phyloP scores from a whole-genome alignment of 2,329 filamentous ascomycete species.

The Fusarium goolgardi region DNA sequence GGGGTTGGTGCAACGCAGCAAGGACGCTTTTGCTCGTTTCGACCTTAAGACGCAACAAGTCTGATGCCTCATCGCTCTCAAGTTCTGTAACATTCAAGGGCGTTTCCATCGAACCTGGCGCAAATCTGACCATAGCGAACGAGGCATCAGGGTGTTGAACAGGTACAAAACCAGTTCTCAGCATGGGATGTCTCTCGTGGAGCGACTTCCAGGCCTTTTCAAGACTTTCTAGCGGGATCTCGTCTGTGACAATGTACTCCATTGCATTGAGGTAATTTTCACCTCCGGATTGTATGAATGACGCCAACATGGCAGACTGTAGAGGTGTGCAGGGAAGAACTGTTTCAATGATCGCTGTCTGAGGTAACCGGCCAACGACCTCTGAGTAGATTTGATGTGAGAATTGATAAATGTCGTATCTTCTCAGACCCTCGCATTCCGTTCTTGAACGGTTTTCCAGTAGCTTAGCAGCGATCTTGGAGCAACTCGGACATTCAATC shows the following conservation, averaged over 20 bases:
- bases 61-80: constrained; percentile 37
- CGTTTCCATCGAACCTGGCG: neutral
- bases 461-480: constrained; percentile 52
- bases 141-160: constrained; percentile 69
- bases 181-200: constrained; percentile 71
- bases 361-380: constrained; percentile 40
- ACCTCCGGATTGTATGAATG: constrained; percentile 76
- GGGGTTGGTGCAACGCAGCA: constrained; percentile 62
- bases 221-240: constrained; percentile 57
- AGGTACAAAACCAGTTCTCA: constrained; percentile 79
- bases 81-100: constrained; percentile 26
- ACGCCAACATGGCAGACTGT: constrained; percentile 82
- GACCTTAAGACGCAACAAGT: constrained; percentile 54
- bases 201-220: constrained; percentile 69
- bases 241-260: constrained; percentile 61
- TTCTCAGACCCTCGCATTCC: neutral
- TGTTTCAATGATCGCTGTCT: constrained; percentile 59
- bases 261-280: constrained; percentile 81
- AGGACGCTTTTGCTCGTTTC: constrained; percentile 52
- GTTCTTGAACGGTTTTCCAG: constrained; percentile 27
- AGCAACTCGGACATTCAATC: constrained; percentile 69
- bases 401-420: constrained; percentile 58
- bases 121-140: constrained; percentile 80
- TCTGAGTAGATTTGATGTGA: constrained; percentile 47
- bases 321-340: constrained; percentile 82